Conservation (phyloP, 768 basidiomycete genomes). For the Cystobasidiopsis lactophilus region DNA sequence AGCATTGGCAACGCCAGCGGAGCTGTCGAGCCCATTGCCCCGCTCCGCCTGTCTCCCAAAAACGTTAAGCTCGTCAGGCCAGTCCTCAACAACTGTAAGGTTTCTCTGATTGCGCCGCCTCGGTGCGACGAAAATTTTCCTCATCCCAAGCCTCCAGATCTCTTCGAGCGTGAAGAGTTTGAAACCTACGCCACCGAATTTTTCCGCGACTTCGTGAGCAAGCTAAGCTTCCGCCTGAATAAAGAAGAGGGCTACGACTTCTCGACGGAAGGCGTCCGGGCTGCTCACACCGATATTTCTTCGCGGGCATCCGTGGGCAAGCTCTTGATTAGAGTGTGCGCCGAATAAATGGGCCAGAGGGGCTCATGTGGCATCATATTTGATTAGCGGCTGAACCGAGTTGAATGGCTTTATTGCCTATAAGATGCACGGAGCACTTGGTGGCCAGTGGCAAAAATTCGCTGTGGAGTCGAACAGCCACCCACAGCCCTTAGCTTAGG, state of each 20-base stretch:
- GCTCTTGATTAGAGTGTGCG: slow-evolving; percentile 37
- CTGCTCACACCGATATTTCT: slow-evolving; percentile 36
- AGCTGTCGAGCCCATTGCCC: slow-evolving; percentile 47
- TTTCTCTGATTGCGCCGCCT: neutral
- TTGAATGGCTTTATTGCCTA: no score
- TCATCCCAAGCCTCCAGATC: neutral
- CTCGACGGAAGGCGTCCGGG: slow-evolving; percentile 49
- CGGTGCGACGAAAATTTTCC: no score
- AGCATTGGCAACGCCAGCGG: slow-evolving; percentile 64
- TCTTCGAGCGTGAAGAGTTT: slow-evolving; percentile 2
- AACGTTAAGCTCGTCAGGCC: slow-evolving; percentile 38
- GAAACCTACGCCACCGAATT: slow-evolving; percentile 39
- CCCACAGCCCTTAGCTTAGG: no score
- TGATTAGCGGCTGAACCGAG: no score
- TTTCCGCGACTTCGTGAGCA: slow-evolving; percentile 40
- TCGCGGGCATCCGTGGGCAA: slow-evolving; percentile 67
- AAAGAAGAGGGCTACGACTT: slow-evolving; percentile 50
- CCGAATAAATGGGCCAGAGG: slow-evolving; percentile 26
- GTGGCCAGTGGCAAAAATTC: no score
- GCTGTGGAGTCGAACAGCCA: no score
- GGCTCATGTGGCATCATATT: slow-evolving; percentile 1
- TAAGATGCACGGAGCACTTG: no score
- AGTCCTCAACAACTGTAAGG: slow-evolving; percentile 48
- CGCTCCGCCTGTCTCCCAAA: slow-evolving; percentile 52
- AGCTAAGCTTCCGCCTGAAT: slow-evolving; percentile 43